These are phyloP conservation scores for Aspergillus caelatus DNA, from an alignment of 2,329 filamentous ascomycete species.

Conservation along the genomic window DNA sequence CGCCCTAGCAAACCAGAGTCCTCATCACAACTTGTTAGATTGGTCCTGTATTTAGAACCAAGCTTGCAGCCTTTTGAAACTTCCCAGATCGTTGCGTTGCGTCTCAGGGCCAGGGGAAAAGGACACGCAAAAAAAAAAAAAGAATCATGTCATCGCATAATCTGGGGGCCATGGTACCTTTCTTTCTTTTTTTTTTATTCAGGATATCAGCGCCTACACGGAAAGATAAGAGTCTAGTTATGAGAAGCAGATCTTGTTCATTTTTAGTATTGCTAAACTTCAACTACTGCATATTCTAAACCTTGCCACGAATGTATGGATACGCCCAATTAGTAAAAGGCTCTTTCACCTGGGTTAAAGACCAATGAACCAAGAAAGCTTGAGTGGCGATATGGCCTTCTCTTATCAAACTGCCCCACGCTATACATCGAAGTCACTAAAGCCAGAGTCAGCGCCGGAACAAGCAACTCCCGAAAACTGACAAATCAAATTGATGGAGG, in stretches of 20 bases:
- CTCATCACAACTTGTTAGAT: slow-evolving; percentile 14
- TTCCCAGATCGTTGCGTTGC: not conserved
- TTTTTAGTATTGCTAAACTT: not conserved
- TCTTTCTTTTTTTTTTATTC: too few species aligned
- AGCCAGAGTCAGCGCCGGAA: slow-evolving; percentile 16
- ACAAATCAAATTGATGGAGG: slow-evolving; percentile 11
- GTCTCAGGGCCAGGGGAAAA: not conserved
- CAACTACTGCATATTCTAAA: not conserved
- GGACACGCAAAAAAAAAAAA: not conserved
- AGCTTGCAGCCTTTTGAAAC: slow-evolving; percentile 11
- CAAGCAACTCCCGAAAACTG: slow-evolving; percentile 7
- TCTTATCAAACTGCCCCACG: not conserved
- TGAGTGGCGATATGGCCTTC: not conserved
- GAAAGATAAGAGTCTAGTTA: not conserved
- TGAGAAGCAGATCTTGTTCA: not conserved
- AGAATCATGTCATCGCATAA: not conserved
- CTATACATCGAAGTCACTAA: slow-evolving; percentile 1
- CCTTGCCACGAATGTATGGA: not conserved
- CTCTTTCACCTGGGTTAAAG: not conserved
- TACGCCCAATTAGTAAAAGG: not conserved
- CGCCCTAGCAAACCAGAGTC: slow-evolving; percentile 17
- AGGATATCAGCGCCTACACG: not conserved
- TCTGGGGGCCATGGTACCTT: not conserved
- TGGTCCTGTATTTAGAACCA: slow-evolving; percentile 5
- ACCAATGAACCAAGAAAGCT: not conserved